phyloP scores from a whole-genome alignment of 805 yeast genomes.

The Myxozyma geophila region DNA sequence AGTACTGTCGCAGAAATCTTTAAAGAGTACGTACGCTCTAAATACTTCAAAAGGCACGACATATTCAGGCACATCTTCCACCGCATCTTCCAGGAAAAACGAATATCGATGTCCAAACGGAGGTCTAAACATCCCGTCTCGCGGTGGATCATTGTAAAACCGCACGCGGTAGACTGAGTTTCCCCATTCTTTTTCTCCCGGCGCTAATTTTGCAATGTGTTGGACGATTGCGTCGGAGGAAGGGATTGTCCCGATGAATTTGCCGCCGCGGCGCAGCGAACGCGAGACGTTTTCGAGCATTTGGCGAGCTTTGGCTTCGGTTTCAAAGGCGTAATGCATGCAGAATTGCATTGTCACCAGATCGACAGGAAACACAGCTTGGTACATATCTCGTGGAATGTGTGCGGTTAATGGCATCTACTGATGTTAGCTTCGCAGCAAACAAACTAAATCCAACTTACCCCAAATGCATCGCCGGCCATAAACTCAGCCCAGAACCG shows the following conservation, averaged over 20 bases:
- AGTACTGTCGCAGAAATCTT: not conserved
- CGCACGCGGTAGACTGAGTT: slow-evolving; percentile 80
- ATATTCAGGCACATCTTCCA: slow-evolving; percentile 94
- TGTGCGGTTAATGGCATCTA: slow-evolving; percentile 28
- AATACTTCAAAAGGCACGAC: slow-evolving; percentile 93
- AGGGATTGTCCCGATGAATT: slow-evolving; percentile 92
- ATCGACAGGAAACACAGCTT: slow-evolving; percentile 82
- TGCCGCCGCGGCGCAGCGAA: slow-evolving; percentile 80
- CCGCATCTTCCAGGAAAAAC: slow-evolving; percentile 87
- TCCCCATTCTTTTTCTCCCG: slow-evolving; percentile 73
- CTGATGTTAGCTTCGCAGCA: slow-evolving; percentile 44
- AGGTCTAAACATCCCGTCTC: slow-evolving; percentile 68
- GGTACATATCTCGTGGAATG: slow-evolving; percentile 49
- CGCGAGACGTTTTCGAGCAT: slow-evolving; percentile 75
- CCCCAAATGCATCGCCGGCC: slow-evolving; percentile 88
- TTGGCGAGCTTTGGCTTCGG: slow-evolving; percentile 75
- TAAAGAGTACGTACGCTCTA: slow-evolving; percentile 48
- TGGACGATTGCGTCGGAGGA: slow-evolving; percentile 80
- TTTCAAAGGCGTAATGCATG: slow-evolving; percentile 90
- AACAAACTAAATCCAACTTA: slow-evolving; percentile 55
- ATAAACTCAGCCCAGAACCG: slow-evolving; percentile 79
- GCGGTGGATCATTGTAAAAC: slow-evolving; percentile 79
- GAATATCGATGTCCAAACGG: slow-evolving; percentile 85
- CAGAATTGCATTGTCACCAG: slow-evolving; percentile 90
- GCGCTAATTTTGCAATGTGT: slow-evolving; percentile 59